Conservation (phyloP, 371 early-diverging fungal species). For the Haplosporangium sp. region DNA sequence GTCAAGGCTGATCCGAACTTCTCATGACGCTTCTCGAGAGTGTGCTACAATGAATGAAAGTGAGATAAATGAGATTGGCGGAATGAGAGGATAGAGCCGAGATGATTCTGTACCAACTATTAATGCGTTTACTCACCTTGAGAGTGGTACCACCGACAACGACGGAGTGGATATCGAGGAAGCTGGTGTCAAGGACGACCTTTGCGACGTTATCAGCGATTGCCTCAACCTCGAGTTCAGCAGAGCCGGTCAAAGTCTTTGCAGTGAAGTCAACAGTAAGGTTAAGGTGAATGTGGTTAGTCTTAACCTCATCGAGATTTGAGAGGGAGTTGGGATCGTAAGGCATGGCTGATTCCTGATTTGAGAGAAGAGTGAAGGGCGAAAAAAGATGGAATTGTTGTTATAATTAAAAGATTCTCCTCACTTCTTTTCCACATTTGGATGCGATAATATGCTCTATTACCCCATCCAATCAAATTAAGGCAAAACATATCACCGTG, state of each 20-base stretch:
- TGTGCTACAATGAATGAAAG: constrained; percentile 57
- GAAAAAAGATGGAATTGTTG: constrained; percentile 3
- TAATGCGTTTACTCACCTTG: constrained; percentile 56
- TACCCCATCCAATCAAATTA: neutral
- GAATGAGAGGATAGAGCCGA: neutral
- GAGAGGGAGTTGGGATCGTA: constrained; percentile 90
- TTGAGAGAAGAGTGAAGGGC: constrained; percentile 6
- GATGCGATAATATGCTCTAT: neutral
- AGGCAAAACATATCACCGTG: neutral
- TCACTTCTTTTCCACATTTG: constrained; percentile 3
- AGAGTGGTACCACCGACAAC: constrained; percentile 58
- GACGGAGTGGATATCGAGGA: constrained; percentile 69
- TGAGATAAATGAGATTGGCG: neutral
- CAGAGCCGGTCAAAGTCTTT: constrained; percentile 80
- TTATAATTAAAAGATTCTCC: neutral
- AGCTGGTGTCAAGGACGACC: constrained; percentile 86
- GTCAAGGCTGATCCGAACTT: constrained; percentile 83
- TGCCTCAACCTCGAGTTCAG: constrained; percentile 68
- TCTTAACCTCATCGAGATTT: constrained; percentile 79
- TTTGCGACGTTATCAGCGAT: constrained; percentile 64
- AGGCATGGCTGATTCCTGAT: constrained; percentile 34
- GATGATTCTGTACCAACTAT: neutral
- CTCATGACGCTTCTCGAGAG: constrained; percentile 66
- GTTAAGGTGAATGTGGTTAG: constrained; percentile 82
- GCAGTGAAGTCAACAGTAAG: constrained; percentile 81